A percentile compares a stretch with the other conserved stretches of the same genome.
phyloP scores from a whole-genome alignment of 176 grass and related monocot genomes.

The Neostapfia colusana region DNA sequence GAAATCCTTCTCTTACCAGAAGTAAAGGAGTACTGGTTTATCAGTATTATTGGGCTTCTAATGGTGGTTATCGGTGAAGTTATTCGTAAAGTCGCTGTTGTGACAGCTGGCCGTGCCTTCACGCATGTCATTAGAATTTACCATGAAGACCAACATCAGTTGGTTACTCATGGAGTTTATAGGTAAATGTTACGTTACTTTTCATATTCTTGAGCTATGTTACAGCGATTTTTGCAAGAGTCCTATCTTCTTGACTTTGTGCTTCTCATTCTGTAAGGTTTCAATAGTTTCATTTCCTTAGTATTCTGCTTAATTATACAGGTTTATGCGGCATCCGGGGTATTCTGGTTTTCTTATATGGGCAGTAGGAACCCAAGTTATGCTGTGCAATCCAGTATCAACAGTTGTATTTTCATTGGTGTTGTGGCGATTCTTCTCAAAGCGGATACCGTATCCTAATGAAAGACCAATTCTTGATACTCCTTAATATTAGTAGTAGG shows the following conservation, averaged over 20 bases:
- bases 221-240: background rate
- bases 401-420: slow-evolving; percentile 54
- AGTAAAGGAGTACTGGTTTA: slow-evolving; percentile 67
- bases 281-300: slow-evolving; percentile 10
- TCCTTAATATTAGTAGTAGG: background rate
- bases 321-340: slow-evolving; percentile 86
- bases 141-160: slow-evolving; percentile 68
- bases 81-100: slow-evolving; percentile 71
- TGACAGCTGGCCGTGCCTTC: slow-evolving; percentile 77
- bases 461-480: slow-evolving; percentile 8
- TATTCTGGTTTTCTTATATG: slow-evolving; percentile 90
- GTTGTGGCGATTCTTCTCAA: slow-evolving; percentile 79
- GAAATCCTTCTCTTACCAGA: slow-evolving; percentile 69
- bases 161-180: slow-evolving; percentile 89
- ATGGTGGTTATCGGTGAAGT: slow-evolving; percentile 85
- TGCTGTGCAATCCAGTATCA: slow-evolving; percentile 91
- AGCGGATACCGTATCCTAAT: slow-evolving; percentile 86
- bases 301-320: slow-evolving; percentile 42
- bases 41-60: slow-evolving; percentile 68
- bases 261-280: background rate
- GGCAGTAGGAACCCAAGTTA: slow-evolving; percentile 90
- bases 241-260: background rate
- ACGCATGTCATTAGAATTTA: slow-evolving; percentile 74
- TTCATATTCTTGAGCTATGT: background rate
- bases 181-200: slow-evolving; percentile 48